Percentiles rank a stretch among this genome's conserved stretches.
Evolutionary conservation across 257 asterid species (phyloP).

Genomic region (Penstemon davidsonii): DNA sequence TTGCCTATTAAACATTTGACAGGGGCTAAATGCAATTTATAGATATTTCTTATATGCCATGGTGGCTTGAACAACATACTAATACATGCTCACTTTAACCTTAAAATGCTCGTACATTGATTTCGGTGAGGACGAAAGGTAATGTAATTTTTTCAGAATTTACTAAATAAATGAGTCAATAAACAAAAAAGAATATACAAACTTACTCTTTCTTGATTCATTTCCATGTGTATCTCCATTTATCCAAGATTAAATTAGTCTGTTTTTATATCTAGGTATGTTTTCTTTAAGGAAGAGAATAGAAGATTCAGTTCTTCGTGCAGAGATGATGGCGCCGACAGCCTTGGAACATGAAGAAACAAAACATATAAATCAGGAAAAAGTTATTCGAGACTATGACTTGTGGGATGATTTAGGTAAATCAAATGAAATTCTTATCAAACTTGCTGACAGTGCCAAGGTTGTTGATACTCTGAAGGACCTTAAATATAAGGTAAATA

Average conservation of each 20-base stretch:
- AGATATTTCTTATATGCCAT: no score
- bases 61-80: no score
- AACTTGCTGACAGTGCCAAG: slow-evolving; percentile 66
- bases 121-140: no score
- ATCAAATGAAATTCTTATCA: slow-evolving; percentile 59
- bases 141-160: background rate
- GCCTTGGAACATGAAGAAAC: slow-evolving; percentile 74
- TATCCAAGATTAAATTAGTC: background rate
- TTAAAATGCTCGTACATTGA: no score
- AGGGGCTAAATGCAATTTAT: no score
- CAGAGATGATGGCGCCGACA: slow-evolving; percentile 66
- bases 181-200: background rate
- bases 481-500: slow-evolving; percentile 61
- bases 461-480: slow-evolving; percentile 69
- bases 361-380: slow-evolving; percentile 51
- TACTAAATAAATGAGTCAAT: background rate
- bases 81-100: no score
- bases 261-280: slow-evolving; percentile 46
- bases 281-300: slow-evolving; percentile 72
- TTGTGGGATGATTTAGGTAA: slow-evolving; percentile 73
- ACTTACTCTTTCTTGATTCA: slow-evolving; percentile 1
- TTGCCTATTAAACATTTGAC: no score
- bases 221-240: background rate
- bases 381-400: slow-evolving; percentile 54
- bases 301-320: slow-evolving; percentile 75